Evolutionary conservation across 2,329 filamentous ascomycete genomes (phyloP).

Genomic region (Fusarium staphyleae): DNA sequence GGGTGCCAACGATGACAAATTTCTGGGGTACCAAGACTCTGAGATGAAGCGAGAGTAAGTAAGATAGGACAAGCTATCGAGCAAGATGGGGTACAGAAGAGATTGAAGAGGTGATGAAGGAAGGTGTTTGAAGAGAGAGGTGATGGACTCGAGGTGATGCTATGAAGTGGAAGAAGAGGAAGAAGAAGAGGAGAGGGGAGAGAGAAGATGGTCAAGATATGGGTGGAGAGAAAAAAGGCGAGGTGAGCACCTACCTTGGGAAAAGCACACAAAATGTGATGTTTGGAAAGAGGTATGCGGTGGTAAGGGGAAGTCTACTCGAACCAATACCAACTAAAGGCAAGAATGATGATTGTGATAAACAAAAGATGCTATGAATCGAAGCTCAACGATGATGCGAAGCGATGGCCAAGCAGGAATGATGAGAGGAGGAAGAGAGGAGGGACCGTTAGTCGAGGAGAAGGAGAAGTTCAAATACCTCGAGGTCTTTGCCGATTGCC

Average conservation of each 20-base stretch:
- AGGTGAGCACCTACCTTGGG: slow-evolving; percentile 31
- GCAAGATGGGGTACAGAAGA: slow-evolving; percentile 58
- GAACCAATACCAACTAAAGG: slow-evolving; percentile 6
- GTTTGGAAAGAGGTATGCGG: slow-evolving; percentile 29
- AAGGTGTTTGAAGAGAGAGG: slow-evolving; percentile 50
- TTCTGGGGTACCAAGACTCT: slow-evolving; percentile 59
- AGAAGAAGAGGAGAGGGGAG: slow-evolving; percentile 23
- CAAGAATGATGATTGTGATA: slow-evolving; percentile 34
- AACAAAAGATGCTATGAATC: slow-evolving; percentile 18
- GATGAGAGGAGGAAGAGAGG: slow-evolving; percentile 21
- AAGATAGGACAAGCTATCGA: slow-evolving; percentile 67
- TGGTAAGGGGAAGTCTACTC: slow-evolving; percentile 20
- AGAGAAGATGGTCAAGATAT: slow-evolving; percentile 12
- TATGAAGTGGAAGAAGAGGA: slow-evolving; percentile 46
- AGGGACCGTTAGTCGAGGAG: slow-evolving; percentile 1
- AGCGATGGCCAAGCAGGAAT: slow-evolving; percentile 7
- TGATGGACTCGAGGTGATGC: slow-evolving; percentile 55
- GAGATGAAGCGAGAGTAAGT: slow-evolving; percentile 64
- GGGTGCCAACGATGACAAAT: slow-evolving; percentile 49
- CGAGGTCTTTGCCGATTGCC: not conserved
- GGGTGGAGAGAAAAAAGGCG: slow-evolving; percentile 4
- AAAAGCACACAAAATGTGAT: slow-evolving; percentile 24
- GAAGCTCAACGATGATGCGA: slow-evolving; percentile 9
- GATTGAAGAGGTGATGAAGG: slow-evolving; percentile 43
- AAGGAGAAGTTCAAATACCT: slow-evolving; percentile 12